phyloP scores from a whole-genome alignment of 202 grass and related monocot species.

The Elaeis oleifera region DNA sequence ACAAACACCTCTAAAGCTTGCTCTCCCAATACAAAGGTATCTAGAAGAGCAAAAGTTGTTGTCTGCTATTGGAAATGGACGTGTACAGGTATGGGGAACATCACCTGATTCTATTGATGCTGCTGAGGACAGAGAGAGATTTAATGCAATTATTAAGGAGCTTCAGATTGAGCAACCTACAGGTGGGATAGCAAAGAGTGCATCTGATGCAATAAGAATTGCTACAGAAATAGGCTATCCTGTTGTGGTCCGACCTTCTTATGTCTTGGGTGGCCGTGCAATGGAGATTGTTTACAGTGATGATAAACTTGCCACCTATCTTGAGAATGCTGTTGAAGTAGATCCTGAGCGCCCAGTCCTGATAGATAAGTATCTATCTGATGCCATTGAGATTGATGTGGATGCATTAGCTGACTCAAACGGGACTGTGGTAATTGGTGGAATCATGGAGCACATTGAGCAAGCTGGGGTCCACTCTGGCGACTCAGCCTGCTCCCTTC shows the following conservation, averaged over 20 bases:
- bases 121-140: slow-evolving; percentile 87
- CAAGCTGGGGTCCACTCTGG: slow-evolving; percentile 95
- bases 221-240: slow-evolving; percentile 82
- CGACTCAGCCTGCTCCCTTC: slow-evolving; percentile 93
- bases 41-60: slow-evolving; percentile 54
- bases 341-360: slow-evolving; percentile 84
- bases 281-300: slow-evolving; percentile 99
- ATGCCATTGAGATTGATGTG: slow-evolving; percentile 95
- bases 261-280: slow-evolving; percentile 92
- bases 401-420: slow-evolving; percentile 77
- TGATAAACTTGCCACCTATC: slow-evolving; percentile 81
- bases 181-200: slow-evolving; percentile 91
- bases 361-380: slow-evolving; percentile 85
- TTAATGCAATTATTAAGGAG: slow-evolving; percentile 94
- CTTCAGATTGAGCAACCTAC: slow-evolving; percentile 87
- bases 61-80: slow-evolving; percentile 45
- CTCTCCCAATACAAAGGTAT: slow-evolving; percentile 67
- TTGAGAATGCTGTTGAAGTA: slow-evolving; percentile 91
- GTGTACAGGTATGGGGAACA: slow-evolving; percentile 91
- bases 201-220: slow-evolving; percentile 72
- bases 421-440: slow-evolving; percentile 90
- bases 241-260: slow-evolving; percentile 85
- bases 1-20: slow-evolving; percentile 90
- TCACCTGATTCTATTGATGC: slow-evolving; percentile 97
- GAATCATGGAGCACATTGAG: slow-evolving; percentile 99